Base-by-base conservation (phyloP, 2,329 filamentous ascomycete species). In the Curvularia eragrostidis region DNA sequence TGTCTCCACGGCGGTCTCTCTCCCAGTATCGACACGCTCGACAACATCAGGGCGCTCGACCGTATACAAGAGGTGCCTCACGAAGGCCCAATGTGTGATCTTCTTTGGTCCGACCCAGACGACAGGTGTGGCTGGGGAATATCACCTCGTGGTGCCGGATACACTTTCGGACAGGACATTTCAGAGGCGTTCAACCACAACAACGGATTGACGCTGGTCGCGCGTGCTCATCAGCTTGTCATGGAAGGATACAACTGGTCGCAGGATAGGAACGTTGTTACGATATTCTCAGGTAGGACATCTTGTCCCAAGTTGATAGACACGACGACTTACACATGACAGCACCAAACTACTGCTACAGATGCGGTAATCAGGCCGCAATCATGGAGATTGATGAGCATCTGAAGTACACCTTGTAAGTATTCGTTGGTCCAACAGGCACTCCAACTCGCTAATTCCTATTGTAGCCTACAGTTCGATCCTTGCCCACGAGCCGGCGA, bases 191-290 rank as follows among this genome's bases (percentile, higher is more conserved):
- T 99, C 83, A 98, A 98, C 80, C 94, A 98, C 78, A 98, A 98
- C 85, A 99, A 99, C 74, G 94, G 93, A 56, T 82, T 99, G 79
- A 98, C 94, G 53, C 84, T 98, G 62, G 96, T 99, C 75, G 95
- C 95, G 59, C 87, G 95, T 79, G 95, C 95, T 54, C 95, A 99
- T 84, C 95, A 99, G 82, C 83, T 99, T 77, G 95, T 99, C 60
- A 99, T 98, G 94, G 95, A 99, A 79, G 95, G 95, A 48, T 99
- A 98, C 81, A 99, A 98, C 78, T 99, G 95, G 95, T 97, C 93
- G 66, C 95, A 98, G 79, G 95, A 98, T 77, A 84, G 94, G 66
- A 98, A 99, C 69, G 95, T 99, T 50, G 95, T 99, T 61, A 99
- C 95, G 36, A 98, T 99, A 74, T 99, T 99, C 83, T 97, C 93